Percentiles rank a stretch among this genome's conserved stretches.
Evolutionary conservation across 768 basidiomycete species (phyloP).

Genomic region (Baorangia bicolor): DNA sequence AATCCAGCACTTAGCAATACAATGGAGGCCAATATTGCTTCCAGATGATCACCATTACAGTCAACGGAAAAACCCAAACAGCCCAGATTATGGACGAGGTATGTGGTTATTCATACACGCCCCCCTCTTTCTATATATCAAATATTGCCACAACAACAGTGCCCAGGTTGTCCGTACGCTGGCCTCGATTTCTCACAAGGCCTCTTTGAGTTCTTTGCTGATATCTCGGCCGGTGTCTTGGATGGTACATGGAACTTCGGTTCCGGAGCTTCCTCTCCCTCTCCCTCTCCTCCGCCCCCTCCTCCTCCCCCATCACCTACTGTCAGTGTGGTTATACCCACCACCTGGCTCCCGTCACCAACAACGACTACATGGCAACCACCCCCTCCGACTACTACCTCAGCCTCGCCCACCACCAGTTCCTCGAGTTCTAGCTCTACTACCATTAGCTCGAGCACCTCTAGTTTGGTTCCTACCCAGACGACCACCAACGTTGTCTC

Average conservation of each 20-base stretch:
- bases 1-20: constrained; percentile 49
- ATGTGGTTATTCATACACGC: constrained; percentile 2
- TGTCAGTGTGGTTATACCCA: constrained; percentile 11
- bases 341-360: constrained; percentile 22
- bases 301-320: constrained; percentile 15
- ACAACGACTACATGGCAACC: constrained; percentile 25
- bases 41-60: constrained; percentile 59
- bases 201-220: constrained; percentile 63
- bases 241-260: constrained; percentile 56
- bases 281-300: constrained; percentile 24
- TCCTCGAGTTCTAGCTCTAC: constrained; percentile 15
- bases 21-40: constrained; percentile 52
- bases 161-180: constrained; percentile 61
- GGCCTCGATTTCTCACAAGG: constrained; percentile 70
- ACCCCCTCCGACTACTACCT: constrained; percentile 25
- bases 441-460: constrained; percentile 8
- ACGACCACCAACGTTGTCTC: constrained; percentile 15
- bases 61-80: constrained; percentile 55
- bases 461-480: constrained; percentile 25
- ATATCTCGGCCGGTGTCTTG: constrained; percentile 50
- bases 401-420: constrained; percentile 5
- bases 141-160: constrained; percentile 37
- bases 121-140: neutral
- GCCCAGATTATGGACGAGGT: constrained; percentile 69
- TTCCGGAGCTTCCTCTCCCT: constrained; percentile 21